These are phyloP conservation scores for Gaillardinia entomophila DNA, from an alignment of 805 yeast genomes.

Conservation along the genomic window DNA sequence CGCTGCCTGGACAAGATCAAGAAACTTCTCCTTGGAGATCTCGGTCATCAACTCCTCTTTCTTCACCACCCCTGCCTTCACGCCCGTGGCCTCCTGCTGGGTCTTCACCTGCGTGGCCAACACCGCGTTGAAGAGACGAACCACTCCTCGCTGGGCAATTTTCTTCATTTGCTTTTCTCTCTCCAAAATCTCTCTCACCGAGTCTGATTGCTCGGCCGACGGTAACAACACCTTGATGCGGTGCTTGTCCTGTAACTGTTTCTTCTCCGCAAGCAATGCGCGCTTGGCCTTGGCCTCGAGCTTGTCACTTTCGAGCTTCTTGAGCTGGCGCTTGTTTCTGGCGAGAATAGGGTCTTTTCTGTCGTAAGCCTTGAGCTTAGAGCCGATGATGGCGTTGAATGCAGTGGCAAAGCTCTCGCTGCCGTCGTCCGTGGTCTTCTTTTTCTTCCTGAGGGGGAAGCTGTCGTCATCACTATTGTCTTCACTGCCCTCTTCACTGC, in stretches of 20 bases:
- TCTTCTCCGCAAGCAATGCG: slow-evolving; percentile 65
- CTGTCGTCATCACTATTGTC: slow-evolving; percentile 25
- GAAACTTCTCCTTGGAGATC: slow-evolving; percentile 81
- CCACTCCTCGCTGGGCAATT: slow-evolving; percentile 84
- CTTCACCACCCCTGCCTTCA: slow-evolving; percentile 34
- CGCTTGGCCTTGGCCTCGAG: slow-evolving; percentile 80
- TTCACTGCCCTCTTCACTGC: slow-evolving; percentile 14
- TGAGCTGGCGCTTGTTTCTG: slow-evolving; percentile 64
- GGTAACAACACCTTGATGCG: slow-evolving; percentile 69
- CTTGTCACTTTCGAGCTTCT: slow-evolving; percentile 73
- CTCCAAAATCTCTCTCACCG: slow-evolving; percentile 54
- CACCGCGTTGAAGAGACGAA: slow-evolving; percentile 77
- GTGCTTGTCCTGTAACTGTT: slow-evolving; percentile 56
- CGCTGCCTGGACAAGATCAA: slow-evolving; percentile 81
- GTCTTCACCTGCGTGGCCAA: slow-evolving; percentile 70
- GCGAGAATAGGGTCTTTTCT: slow-evolving; percentile 88
- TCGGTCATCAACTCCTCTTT: slow-evolving; percentile 65
- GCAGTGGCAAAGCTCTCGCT: slow-evolving; percentile 76
- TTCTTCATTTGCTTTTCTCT: slow-evolving; percentile 67
- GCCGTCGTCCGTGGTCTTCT: slow-evolving; percentile 61
- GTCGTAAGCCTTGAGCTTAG: slow-evolving; percentile 83
- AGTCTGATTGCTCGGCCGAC: slow-evolving; percentile 46
- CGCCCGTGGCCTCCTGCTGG: slow-evolving; percentile 42
- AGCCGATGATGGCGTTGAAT: slow-evolving; percentile 73
- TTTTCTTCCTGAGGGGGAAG: slow-evolving; percentile 49